A percentile compares a stretch with the other conserved stretches of the same genome.
Evolutionary conservation across 495 filamentous ascomycete genomes (phyloP).

Genomic region (Lophiotrema nucula): DNA sequence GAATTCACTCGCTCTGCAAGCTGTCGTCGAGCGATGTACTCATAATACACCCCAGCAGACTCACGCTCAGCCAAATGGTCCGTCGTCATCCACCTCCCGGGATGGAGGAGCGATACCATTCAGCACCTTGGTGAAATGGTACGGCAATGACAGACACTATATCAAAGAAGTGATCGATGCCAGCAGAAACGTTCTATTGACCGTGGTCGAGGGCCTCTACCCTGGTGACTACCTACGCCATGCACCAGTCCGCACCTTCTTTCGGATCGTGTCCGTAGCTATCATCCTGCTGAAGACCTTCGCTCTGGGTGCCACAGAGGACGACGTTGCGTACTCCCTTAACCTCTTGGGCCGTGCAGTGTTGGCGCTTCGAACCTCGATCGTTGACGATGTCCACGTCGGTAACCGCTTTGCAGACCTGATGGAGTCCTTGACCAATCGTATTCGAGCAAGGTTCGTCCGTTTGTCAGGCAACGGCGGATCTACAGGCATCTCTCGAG

Average conservation of each 20-base stretch:
- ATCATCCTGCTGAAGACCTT: slow-evolving; percentile 97
- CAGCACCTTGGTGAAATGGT: slow-evolving; percentile 56
- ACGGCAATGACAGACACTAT: slow-evolving; percentile 68
- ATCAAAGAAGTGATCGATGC: slow-evolving; percentile 87
- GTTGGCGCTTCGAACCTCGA: slow-evolving; percentile 74
- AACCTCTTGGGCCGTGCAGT: slow-evolving; percentile 77
- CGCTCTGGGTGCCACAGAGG: slow-evolving; percentile 84
- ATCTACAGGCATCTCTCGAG: slow-evolving; percentile 28
- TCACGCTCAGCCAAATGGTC: slow-evolving; percentile 32
- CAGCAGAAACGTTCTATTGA: slow-evolving; percentile 75
- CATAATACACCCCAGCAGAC: slow-evolving; percentile 48
- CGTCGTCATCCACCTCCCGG: slow-evolving; percentile 27
- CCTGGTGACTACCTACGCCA: slow-evolving; percentile 85
- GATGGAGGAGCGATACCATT: slow-evolving; percentile 47
- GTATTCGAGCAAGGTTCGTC: slow-evolving; percentile 42
- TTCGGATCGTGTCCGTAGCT: slow-evolving; percentile 89
- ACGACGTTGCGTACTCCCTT: slow-evolving; percentile 79
- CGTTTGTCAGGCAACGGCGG: slow-evolving; percentile 40
- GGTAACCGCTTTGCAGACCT: slow-evolving; percentile 91
- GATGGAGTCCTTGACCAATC: slow-evolving; percentile 58
- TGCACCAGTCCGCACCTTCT: slow-evolving; percentile 88
- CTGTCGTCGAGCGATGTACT: slow-evolving; percentile 89
- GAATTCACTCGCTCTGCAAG: slow-evolving; percentile 90
- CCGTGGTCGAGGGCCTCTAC: slow-evolving; percentile 78
- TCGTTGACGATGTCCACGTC: slow-evolving; percentile 96